These are phyloP conservation scores for Alternaria sp. DNA, from an alignment of 2,329 filamentous ascomycete species.

Conservation along the genomic window DNA sequence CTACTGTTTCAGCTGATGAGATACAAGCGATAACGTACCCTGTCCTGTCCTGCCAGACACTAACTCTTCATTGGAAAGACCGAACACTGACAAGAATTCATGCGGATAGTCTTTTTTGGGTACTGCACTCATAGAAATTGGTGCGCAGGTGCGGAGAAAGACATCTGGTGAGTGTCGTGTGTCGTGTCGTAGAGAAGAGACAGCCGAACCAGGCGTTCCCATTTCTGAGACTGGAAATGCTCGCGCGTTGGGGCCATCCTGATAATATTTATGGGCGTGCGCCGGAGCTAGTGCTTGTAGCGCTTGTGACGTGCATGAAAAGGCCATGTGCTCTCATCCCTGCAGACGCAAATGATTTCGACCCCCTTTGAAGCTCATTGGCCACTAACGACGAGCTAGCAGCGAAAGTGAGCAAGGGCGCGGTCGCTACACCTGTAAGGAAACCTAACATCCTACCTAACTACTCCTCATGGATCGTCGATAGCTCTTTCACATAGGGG, in stretches of 20 bases:
- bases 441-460: slow-evolving; percentile 8
- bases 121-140: not conserved
- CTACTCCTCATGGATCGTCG: slow-evolving; percentile 1
- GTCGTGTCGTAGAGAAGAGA: not conserved
- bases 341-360: not conserved
- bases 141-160: not conserved
- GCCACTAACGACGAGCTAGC: slow-evolving; percentile 2
- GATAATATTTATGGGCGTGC: slow-evolving; percentile 8
- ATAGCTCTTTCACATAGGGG: not conserved
- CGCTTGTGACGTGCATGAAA: slow-evolving; percentile 22
- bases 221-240: not conserved
- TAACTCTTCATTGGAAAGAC: not conserved
- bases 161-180: not conserved
- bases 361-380: not conserved
- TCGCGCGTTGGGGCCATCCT: not conserved
- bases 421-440: slow-evolving; percentile 4
- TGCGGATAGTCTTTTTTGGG: not conserved
- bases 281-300: slow-evolving; percentile 16
- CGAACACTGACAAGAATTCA: not conserved
- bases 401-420: slow-evolving; percentile 2
- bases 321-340: slow-evolving; percentile 1
- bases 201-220: not conserved
- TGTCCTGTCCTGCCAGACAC: not conserved
- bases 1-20: not conserved
- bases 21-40: not conserved